phyloP scores from a whole-genome alignment of 495 filamentous ascomycete genomes.

The Chaetomium cochliodes region DNA sequence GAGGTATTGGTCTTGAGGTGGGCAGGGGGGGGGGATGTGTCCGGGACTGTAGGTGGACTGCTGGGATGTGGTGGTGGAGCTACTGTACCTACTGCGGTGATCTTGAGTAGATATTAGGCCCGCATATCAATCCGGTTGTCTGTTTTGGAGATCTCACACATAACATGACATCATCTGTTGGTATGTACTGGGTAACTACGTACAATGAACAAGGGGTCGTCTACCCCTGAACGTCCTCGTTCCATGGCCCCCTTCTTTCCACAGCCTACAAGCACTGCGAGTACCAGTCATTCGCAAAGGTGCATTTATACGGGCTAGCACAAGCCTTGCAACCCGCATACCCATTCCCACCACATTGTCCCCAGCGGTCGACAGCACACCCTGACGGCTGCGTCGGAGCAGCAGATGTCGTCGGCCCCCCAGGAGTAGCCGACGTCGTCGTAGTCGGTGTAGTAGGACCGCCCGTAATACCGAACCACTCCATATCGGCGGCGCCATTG shows the following conservation, averaged over 20 bases:
- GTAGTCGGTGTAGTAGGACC: constrained; percentile 8
- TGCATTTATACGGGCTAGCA: constrained; percentile 35
- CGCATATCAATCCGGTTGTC: neutral
- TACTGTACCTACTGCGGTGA: no score
- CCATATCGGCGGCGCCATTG: constrained; percentile 35
- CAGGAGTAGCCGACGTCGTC: neutral
- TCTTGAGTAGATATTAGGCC: neutral
- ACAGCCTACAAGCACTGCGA: constrained; percentile 34
- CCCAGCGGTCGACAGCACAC: constrained; percentile 32
- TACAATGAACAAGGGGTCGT: neutral
- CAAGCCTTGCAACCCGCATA: constrained; percentile 44
- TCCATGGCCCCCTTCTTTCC: neutral
- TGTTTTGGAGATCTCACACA: no score
- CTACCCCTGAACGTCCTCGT: no score
- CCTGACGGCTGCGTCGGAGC: constrained; percentile 35
- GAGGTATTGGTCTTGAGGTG: no score
- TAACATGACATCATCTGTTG: neutral
- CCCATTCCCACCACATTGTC: constrained; percentile 49
- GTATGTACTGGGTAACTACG: neutral
- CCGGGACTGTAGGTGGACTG: no score
- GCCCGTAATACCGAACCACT: constrained; percentile 39
- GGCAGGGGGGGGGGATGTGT: no score
- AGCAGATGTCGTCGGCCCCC: constrained; percentile 18
- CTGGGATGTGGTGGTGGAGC: no score
- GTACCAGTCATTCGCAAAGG: constrained; percentile 36